phyloP scores from a whole-genome alignment of 2,329 filamentous ascomycete genomes.

The Colletotrichum noveboracense region DNA sequence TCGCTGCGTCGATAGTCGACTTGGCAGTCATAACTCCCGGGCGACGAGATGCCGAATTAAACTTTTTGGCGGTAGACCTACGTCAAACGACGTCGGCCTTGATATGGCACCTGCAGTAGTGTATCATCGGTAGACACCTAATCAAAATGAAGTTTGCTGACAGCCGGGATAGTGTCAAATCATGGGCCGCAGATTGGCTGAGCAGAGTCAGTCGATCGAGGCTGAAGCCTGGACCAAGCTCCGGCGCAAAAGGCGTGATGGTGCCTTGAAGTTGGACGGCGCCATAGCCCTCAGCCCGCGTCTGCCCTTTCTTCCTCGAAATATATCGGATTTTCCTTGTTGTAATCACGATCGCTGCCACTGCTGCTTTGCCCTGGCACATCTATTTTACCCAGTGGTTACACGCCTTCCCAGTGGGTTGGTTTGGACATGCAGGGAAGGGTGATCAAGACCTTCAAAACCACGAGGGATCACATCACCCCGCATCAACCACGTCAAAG shows the following conservation, averaged over 20 bases:
- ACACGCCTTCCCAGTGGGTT: neutral
- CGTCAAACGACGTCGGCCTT: neutral
- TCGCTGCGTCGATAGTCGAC: neutral
- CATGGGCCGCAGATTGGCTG: neutral
- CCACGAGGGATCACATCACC: neutral
- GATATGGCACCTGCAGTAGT: neutral
- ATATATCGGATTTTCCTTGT: constrained; percentile 4
- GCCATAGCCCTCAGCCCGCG: neutral
- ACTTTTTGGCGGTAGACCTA: neutral
- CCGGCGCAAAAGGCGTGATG: neutral
- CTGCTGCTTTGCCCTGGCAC: neutral
- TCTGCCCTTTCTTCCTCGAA: constrained; percentile 1
- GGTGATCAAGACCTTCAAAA: neutral
- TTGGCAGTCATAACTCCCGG: neutral
- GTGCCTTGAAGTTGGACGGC: constrained; percentile 1
- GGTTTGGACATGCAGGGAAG: neutral
- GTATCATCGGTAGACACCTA: neutral
- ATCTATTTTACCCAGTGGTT: neutral
- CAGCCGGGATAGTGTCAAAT: neutral
- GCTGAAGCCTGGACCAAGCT: neutral
- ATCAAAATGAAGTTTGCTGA: neutral
- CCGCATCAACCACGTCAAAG: neutral
- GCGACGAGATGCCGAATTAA: neutral
- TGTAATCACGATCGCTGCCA: neutral
- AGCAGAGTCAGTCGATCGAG: neutral